Evolutionary conservation across 768 basidiomycete species (phyloP), one percentile per base, ranked within the genome.

Genomic region (Pleurotus citrinopileatus): DNA sequence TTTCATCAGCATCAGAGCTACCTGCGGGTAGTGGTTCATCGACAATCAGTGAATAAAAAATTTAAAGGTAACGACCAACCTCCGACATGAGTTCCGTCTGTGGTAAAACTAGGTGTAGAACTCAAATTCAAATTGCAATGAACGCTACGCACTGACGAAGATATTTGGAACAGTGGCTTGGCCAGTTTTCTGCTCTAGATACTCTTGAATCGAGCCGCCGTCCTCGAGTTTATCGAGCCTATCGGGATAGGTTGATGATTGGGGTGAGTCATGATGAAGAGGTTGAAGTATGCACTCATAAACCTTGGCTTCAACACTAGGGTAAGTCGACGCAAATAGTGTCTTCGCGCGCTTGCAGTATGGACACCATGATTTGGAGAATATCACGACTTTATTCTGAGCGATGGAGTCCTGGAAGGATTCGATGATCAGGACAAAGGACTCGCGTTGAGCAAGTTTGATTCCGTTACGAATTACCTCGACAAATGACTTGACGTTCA

Each of bases 121-220:
- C 4, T 34, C 2, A 36, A 17, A 36, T 34, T 12, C 6, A 23
- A 50, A 17, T 34, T 17, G 38, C 7, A 36, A 50, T 8, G 32
- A 23, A 3, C 15, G 43, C 38, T 28, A 63, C 81, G 50, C 48
- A 82, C 80, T 75, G 58, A 85, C 80, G 69, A 83, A 85, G 52
- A 81, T 76, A 61, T 81, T 81, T 26, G 83, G 84, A 3, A 85
- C 84, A 20, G 77, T 75, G 17, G 72, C 59, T 60, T 79, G 83
- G 4, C 73, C 72, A 0, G 83, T 82, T 71, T 75, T 79, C 38
- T 68, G 42, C 12, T 3, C 19, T 19, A 85, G 74, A 61, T 83
- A 84, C 45, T 67, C 62, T 60, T 86, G 84, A 55, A 86, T 81
- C 0, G 55, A 74, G 10, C 47, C 22, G 17, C 75, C 80, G 36